Conservation (phyloP, 2,329 filamentous ascomycete species). For the Fusarium pininemorale region DNA sequence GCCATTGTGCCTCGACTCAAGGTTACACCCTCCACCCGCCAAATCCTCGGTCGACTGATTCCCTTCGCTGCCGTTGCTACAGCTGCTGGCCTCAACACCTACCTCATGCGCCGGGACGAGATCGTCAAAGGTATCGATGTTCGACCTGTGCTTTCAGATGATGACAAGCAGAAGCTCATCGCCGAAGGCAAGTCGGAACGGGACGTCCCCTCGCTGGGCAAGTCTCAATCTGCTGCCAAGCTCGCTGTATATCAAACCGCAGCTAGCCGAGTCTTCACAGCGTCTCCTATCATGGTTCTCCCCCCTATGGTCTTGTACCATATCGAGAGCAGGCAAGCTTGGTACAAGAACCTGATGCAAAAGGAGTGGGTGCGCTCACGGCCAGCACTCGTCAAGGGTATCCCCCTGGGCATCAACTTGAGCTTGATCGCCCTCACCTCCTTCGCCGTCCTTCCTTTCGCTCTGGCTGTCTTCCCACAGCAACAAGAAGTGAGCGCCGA, state of each 20-base stretch:
- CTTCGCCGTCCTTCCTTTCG: slow-evolving; percentile 87
- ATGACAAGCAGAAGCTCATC: slow-evolving; percentile 68
- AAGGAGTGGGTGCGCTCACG: slow-evolving; percentile 82
- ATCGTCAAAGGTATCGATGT: slow-evolving; percentile 93
- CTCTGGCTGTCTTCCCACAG: slow-evolving; percentile 92
- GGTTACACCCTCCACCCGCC: slow-evolving; percentile 77
- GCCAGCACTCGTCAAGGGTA: slow-evolving; percentile 66
- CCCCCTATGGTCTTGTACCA: slow-evolving; percentile 86
- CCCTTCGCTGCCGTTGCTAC: slow-evolving; percentile 95
- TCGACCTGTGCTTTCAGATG: slow-evolving; percentile 79
- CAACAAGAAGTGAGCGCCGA: slow-evolving; percentile 81
- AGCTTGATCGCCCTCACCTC: slow-evolving; percentile 87
- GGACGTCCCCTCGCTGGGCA: slow-evolving; percentile 78
- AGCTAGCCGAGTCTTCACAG: slow-evolving; percentile 88
- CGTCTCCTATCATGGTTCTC: slow-evolving; percentile 96
- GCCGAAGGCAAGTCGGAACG: slow-evolving; percentile 69
- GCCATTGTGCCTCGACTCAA: slow-evolving; percentile 86
- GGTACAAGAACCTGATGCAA: slow-evolving; percentile 57
- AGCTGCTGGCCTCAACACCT: slow-evolving; percentile 92
- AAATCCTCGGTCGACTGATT: slow-evolving; percentile 85
- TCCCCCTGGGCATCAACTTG: slow-evolving; percentile 83
- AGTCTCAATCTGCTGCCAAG: slow-evolving; percentile 86
- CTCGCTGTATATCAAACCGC: slow-evolving; percentile 94
- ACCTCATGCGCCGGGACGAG: slow-evolving; percentile 97
- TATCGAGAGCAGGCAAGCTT: slow-evolving; percentile 68